phyloP scores from a whole-genome alignment of 106 monocot genomes.

The Xerophyta viscosa region DNA sequence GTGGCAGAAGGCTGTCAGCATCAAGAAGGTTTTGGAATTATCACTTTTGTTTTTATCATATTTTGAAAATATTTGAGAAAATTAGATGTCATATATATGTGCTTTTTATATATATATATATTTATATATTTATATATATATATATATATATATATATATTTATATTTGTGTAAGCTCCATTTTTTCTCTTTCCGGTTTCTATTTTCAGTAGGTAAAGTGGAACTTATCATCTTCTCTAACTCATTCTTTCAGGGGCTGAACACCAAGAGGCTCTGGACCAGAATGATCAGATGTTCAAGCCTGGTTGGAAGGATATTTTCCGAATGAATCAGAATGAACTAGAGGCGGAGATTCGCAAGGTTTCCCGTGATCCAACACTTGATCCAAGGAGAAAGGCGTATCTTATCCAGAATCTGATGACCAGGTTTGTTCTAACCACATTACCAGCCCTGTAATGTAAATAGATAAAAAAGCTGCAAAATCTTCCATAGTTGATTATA shows the following conservation, averaged over 20 bases:
- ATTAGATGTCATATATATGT: no score
- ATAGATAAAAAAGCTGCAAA: neutral
- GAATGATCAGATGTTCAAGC: conserved; percentile 86
- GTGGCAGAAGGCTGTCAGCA: conserved; percentile 10
- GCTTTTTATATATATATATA: no score
- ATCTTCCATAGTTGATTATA: neutral
- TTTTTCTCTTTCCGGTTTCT: neutral
- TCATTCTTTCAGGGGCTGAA: conserved; percentile 31
- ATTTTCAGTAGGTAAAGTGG: neutral
- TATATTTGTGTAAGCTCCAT: no score
- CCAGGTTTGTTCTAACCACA: conserved; percentile 43
- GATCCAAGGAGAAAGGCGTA: conserved; percentile 97
- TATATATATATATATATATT: no score
- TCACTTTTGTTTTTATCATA: no score
- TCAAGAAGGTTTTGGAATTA: conserved; percentile 51
- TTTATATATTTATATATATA: no score
- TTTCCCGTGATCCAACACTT: conserved; percentile 84
- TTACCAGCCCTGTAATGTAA: neutral
- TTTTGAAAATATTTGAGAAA: no score
- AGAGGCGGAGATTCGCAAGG: conserved; percentile 86
- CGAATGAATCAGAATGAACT: conserved; percentile 98
- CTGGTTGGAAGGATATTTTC: conserved; percentile 99
- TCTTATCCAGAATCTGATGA: conserved; percentile 98
- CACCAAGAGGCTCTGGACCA: conserved; percentile 67
- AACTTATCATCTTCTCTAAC: neutral